Evolutionary conservation across 257 asterid species (phyloP), one percentile per base, ranked within the genome.

Genomic region (Solanum tacnaense): DNA sequence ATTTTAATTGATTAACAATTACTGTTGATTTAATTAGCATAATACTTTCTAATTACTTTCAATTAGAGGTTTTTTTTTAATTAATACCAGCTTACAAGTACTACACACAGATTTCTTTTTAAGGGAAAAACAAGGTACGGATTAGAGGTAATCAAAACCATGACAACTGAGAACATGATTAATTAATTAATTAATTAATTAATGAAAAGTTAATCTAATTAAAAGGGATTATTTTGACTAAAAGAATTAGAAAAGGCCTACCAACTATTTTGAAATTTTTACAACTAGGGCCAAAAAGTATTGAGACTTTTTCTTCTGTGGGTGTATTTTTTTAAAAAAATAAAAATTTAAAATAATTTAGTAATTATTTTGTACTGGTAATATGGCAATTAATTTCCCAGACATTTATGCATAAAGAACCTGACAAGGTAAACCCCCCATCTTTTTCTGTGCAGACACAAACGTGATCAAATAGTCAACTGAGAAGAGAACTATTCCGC

Each of bases 401-500:
- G 58, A 52, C 71, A 88, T 79, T 70, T 84, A 21, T 74, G 89
- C 86, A 86, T 79, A 92, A 87, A 79, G 89, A 81, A 84, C 58
- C 93, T 91, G 94, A 91, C 96, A 90, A 16, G 88, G 93, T 92
- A 27, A 79, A 74, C 3, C 9, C 70, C 83, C 90, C 88, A 86
- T 76, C 92, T 67, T 86, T 86, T 91, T 88, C 75, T 92, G 91
- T 88, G 88, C 90, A 88, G 93, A 90, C 93, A 92, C 87, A 92
- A 90, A 73, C 90, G 91, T 89, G 92, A 92, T 93, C 98, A 93
- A 95, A 89, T 62, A 62, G 71, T 62, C 71, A 10, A 7, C 3
- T 9, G 31, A n/a, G 71, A 23, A 9, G 71, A 9, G 71, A 52
- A 56, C 62, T 52, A 18, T 18, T 52, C 9, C 4, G 62, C 6